phyloP scores from a whole-genome alignment of 2,329 filamentous ascomycete species.

The Stromatinia cepivora region DNA sequence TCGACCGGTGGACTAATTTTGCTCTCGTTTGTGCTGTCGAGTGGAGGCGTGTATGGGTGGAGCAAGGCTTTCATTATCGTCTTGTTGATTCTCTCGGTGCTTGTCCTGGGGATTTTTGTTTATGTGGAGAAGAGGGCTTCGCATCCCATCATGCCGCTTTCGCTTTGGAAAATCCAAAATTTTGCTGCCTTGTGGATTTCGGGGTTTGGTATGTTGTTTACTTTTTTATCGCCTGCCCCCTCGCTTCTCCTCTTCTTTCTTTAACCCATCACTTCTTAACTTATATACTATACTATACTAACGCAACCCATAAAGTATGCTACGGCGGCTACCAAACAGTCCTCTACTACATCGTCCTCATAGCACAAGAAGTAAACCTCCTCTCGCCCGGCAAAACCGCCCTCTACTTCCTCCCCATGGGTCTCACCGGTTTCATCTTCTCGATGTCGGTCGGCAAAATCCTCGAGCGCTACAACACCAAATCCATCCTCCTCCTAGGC shows the following conservation, averaged over 20 bases:
- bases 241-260: neutral
- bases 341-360: slow-evolving; percentile 47
- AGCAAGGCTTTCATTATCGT: slow-evolving; percentile 48
- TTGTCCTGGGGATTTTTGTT: slow-evolving; percentile 44
- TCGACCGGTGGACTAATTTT: slow-evolving; percentile 47
- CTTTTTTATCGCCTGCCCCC: too few species aligned
- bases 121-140: slow-evolving; percentile 47
- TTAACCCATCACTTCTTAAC: too few species aligned
- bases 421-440: slow-evolving; percentile 43
- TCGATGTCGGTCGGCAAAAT: slow-evolving; percentile 42
- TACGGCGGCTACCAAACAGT: slow-evolving; percentile 47
- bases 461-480: slow-evolving; percentile 43
- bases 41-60: slow-evolving; percentile 50
- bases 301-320: slow-evolving; percentile 36
- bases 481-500: slow-evolving; percentile 14
- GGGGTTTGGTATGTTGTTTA: slow-evolving; percentile 43
- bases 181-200: slow-evolving; percentile 49
- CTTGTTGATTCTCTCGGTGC: slow-evolving; percentile 44
- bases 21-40: slow-evolving; percentile 48
- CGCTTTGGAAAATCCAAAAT: slow-evolving; percentile 48
- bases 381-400: slow-evolving; percentile 45
- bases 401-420: slow-evolving; percentile 47
- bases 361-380: slow-evolving; percentile 45
- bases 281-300: neutral
- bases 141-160: slow-evolving; percentile 49